Percentiles rank a stretch among this genome's conserved stretches.
Conservation (phyloP, 2,329 filamentous ascomycete species). For the Fusarium globosum region DNA sequence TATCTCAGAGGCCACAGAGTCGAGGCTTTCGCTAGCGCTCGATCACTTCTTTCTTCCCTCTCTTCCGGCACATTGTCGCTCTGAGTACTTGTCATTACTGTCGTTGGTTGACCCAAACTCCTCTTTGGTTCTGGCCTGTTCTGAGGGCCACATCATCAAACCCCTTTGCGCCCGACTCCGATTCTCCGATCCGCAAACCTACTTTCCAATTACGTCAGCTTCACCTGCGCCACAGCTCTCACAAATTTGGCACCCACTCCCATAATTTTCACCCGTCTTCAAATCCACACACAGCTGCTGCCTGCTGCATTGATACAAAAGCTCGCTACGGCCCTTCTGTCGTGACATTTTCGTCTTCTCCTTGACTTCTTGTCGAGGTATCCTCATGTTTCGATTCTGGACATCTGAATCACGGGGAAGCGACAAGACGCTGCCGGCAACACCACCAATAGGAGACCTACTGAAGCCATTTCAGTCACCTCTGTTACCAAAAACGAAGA, state of each 20-base stretch:
- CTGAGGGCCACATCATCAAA: conserved; percentile 51
- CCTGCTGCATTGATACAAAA: conserved; percentile 36
- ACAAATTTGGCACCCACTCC: conserved; percentile 13
- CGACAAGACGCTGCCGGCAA: conserved; percentile 61
- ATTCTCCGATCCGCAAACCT: conserved; percentile 41
- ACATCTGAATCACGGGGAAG: conserved; percentile 67
- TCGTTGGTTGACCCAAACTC: conserved; percentile 40
- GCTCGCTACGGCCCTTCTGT: conserved; percentile 28
- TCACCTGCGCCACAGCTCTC: conserved; percentile 31
- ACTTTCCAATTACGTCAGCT: conserved; percentile 50
- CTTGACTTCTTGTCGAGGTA: conserved; percentile 48
- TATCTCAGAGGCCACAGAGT: conserved; percentile 42
- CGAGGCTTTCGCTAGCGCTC: conserved; percentile 64
- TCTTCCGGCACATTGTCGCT: conserved; percentile 32
- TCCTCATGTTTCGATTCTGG: conserved; percentile 73
- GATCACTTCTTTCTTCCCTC: conserved; percentile 45
- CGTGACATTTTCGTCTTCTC: conserved; percentile 25
- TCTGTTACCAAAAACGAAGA: conserved; percentile 44
- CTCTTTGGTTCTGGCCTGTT: conserved; percentile 42
- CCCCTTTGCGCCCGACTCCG: conserved; percentile 45
- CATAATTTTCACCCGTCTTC: conserved; percentile 23
- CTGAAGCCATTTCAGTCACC: conserved; percentile 48
- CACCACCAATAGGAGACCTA: conserved; percentile 53
- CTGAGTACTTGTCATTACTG: conserved; percentile 38
- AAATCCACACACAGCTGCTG: conserved; percentile 18